These are phyloP conservation scores for Bremia lactucae DNA, from an alignment of 352 stramenopile species.

Conservation along the genomic window DNA sequence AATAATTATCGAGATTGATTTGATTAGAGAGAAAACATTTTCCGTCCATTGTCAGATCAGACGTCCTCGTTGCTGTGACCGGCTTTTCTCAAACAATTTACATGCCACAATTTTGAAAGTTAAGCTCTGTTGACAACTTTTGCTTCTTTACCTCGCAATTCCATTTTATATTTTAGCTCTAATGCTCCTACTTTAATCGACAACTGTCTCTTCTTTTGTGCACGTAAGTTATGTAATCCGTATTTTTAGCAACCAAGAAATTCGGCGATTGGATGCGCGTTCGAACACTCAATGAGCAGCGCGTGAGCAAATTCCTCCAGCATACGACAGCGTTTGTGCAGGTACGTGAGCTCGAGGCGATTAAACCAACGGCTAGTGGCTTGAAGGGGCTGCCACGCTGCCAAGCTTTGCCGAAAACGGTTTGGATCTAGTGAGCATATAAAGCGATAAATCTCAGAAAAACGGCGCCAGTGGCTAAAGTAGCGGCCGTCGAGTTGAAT, in stretches of 20 bases:
- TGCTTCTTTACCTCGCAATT: too few species aligned
- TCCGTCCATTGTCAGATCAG: too few species aligned
- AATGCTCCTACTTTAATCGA: conserved; percentile 24
- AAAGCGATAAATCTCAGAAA: conserved; percentile 62
- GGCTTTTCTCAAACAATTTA: too few species aligned
- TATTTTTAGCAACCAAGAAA: conserved; percentile 42
- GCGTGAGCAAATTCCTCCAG: conserved; percentile 70
- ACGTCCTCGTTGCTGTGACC: too few species aligned
- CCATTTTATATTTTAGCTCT: conserved; percentile 11
- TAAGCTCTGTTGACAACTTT: too few species aligned
- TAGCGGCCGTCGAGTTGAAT: conserved; percentile 64
- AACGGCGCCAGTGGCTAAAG: conserved; percentile 65
- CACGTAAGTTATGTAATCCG: conserved; percentile 19
- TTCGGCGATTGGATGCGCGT: conserved; percentile 59
- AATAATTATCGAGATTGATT: too few species aligned
- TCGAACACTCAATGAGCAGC: conserved; percentile 62
- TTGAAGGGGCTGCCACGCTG: conserved; percentile 48
- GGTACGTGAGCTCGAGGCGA: conserved; percentile 69
- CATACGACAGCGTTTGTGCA: conserved; percentile 68
- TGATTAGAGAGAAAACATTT: too few species aligned
- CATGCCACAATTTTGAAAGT: too few species aligned
- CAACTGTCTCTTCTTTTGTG: too few species aligned
- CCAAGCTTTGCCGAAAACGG: conserved; percentile 44
- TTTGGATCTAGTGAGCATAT: conserved; percentile 37
- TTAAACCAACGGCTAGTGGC: conserved; percentile 69